phyloP scores from a whole-genome alignment of 495 filamentous ascomycete genomes.

The Pyrenula massariospora region DNA sequence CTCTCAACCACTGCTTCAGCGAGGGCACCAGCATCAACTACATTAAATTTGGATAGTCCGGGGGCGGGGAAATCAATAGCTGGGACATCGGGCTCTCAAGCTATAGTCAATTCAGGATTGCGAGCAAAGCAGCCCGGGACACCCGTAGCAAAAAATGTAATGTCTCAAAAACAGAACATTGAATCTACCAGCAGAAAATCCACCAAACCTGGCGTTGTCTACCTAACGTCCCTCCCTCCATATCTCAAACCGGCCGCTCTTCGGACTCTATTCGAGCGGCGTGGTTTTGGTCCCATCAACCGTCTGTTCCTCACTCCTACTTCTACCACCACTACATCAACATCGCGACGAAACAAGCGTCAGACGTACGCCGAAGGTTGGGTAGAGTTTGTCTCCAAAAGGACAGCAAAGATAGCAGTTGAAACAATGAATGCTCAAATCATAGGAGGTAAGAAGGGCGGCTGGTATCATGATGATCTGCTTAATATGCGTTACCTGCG shows the following conservation, averaged over 20 bases:
- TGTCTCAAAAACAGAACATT: constrained; percentile 12
- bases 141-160: constrained; percentile 8
- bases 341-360: constrained; percentile 76
- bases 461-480: constrained; percentile 86
- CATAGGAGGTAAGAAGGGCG: constrained; percentile 78
- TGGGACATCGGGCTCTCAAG: no score
- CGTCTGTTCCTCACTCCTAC: constrained; percentile 83
- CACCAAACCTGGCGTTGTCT: constrained; percentile 54
- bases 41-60: neutral
- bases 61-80: constrained; percentile 1
- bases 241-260: constrained; percentile 87
- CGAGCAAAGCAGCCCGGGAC: constrained; percentile 13
- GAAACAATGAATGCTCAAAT: constrained; percentile 73
- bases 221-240: constrained; percentile 82
- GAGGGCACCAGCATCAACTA: constrained; percentile 4
- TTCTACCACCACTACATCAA: constrained; percentile 42
- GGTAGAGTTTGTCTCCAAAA: constrained; percentile 74
- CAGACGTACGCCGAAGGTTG: constrained; percentile 82
- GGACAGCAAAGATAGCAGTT: constrained; percentile 71
- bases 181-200: constrained; percentile 5
- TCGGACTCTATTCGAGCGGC: constrained; percentile 61
- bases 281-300: constrained; percentile 57
- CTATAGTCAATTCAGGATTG: no score
- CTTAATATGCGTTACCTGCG: constrained; percentile 78
- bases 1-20: constrained; percentile 5